Evolutionary conservation across 768 basidiomycete genomes (phyloP), one percentile per base, ranked within the genome.

Genomic region (Leucocoprinus birnbaumii): DNA sequence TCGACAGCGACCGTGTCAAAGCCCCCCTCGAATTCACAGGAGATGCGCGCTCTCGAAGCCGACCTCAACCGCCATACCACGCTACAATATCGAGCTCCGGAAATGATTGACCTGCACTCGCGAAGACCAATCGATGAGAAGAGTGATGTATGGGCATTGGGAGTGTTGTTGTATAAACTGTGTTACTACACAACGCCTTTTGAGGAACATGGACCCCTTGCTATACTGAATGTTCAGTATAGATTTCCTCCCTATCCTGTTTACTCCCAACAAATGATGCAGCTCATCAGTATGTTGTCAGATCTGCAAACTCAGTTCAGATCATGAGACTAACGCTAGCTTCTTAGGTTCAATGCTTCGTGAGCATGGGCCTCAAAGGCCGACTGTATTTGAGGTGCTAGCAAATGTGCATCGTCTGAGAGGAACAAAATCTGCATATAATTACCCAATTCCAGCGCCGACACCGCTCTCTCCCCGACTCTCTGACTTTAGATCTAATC

Each of bases 171-270:
- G 13, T 99, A 98, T 77, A 99, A 98, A 75, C 83, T 99, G 13
- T 98, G 97, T 70, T 99, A 98, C 72, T 99, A 99, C 70, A 99
- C 95, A 0, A 99, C 97, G 0, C 97, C 97, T 0, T 99, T 99
- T 64, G 97, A 99, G 69, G 96, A 98, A 65, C 94, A 98, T 62
- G 96, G 96, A 0, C 91, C 93, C 2, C 74, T 99, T 49, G 97
- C 97, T 2, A 98, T 98, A 59, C 77, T 98, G 59, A 98, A 98
- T 65, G 95, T 95, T 34, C 93, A 95, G 64, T 99, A 98, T 70
- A 87, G 86, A 61, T 89, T 90, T 45, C 94, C 93, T 2, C 83
- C 91, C 31, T 94, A 91, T 68, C 92, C 92, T 1, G 80, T 87
- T 1, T 97, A 95, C 67, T 95, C 94, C 2, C 70, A 77, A 3